A percentile compares a stretch with the other conserved stretches of the same genome.
Conservation (phyloP, 1,284 basidiomycete genomes). For the Entoloma clypeatum region DNA sequence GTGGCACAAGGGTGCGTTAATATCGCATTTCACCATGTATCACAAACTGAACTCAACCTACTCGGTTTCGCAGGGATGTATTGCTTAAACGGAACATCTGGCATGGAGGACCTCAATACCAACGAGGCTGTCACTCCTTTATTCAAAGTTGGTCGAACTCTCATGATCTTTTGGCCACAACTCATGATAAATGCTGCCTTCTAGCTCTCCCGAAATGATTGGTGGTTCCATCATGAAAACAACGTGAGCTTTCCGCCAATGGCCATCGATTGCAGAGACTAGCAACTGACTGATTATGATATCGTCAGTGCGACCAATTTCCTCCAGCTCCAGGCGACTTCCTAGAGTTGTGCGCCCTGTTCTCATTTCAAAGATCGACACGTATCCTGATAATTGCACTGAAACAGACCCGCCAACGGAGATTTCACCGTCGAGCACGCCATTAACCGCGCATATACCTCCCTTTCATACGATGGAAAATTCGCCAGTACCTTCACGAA, state of each 20-base stretch:
- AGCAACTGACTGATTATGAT: neutral
- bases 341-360: slow-evolving; percentile 37
- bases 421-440: slow-evolving; percentile 42
- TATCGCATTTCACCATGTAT: neutral
- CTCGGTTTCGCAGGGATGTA: slow-evolving; percentile 12
- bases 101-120: slow-evolving; percentile 33
- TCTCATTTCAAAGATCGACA: neutral
- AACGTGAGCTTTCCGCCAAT: slow-evolving; percentile 29
- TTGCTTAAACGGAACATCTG: slow-evolving; percentile 29
- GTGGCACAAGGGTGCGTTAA: slow-evolving; percentile 17
- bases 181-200: neutral
- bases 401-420: slow-evolving; percentile 40
- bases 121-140: slow-evolving; percentile 39
- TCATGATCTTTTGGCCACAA: slow-evolving; percentile 33
- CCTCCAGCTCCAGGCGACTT: slow-evolving; percentile 42
- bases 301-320: slow-evolving; percentile 37
- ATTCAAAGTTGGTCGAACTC: slow-evolving; percentile 33
- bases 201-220: slow-evolving; percentile 14
- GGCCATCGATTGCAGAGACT: slow-evolving; percentile 2
- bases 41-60: neutral
- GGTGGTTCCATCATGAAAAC: slow-evolving; percentile 39
- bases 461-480: slow-evolving; percentile 35
- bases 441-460: slow-evolving; percentile 42
- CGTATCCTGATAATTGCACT: neutral
- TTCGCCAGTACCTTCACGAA: slow-evolving; percentile 35